Base-by-base conservation (phyloP, 257 asterid genomes). In the Solanum pimpinellifolium region DNA sequence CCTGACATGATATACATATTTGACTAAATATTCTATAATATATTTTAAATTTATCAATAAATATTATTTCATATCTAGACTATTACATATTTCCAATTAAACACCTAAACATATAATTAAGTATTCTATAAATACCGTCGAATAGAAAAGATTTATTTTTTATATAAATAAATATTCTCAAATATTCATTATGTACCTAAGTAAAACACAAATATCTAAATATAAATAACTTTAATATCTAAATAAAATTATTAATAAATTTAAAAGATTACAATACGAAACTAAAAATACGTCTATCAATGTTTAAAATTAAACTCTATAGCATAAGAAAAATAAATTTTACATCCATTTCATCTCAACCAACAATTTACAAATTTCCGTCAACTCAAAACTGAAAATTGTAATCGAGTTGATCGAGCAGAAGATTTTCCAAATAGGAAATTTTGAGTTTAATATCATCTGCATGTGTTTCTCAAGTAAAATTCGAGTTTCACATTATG, bases 201-300 rank as follows among this genome's bases (percentile, higher is more conserved):
- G 68, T 60, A 9, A 60, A 21, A 4, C 29, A 59, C 11, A 59
- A 37, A 37, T 37, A 37, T 6, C 1, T 37, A 23, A 5, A 60
- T 60, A 10, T 60, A 10, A 3, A 60, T 23, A 60, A 11, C 10
- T 9, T 1, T 1, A 9, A 23, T 0, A 60, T 60, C 1, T 60
- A 23, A 60, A 60, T 9, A 60, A 60, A 23, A 62, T 9, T 23
- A 62, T 12, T 10, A 0, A 62, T 3, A 62, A 62, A 62, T 9
- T 62, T 62, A 23, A 10, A 5, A 62, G 2, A 2, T 10, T 23
- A 56, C 3, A 0, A 56, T 21, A 9, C 1, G 10, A 0, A 60
- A 4, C 29, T 16, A 52, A 60, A 60, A 23, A 60, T 9, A 9
- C 69, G 3, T 1, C 35, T 14, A 10, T 23, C 13, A 60, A 23